Evolutionary conservation across 225 moss, liverwort and hornwort species (phyloP).

Genomic region (Neckera pumila): DNA sequence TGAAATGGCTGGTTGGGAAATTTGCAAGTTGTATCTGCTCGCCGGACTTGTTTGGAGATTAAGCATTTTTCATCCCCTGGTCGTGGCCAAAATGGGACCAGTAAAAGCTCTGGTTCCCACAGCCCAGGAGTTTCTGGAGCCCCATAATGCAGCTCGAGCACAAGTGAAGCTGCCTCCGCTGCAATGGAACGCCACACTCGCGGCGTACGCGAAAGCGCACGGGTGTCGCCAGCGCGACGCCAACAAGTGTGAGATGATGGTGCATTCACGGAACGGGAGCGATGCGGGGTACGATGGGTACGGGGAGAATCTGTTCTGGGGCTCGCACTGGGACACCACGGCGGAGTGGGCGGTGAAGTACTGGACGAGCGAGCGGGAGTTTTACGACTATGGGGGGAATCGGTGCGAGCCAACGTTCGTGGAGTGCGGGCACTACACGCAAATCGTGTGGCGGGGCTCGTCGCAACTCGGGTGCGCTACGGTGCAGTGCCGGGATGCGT

Average conservation of each 20-base stretch:
- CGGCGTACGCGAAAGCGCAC: not conserved
- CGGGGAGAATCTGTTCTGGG: slow-evolving; percentile 18
- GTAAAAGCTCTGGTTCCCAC: not conserved
- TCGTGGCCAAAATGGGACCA: not conserved
- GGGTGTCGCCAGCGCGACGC: not conserved
- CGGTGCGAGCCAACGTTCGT: not conserved
- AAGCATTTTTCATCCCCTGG: not conserved
- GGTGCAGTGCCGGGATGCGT: not conserved
- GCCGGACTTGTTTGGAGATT: not conserved
- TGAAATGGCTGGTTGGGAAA: not conserved
- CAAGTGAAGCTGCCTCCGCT: not conserved
- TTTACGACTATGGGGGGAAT: not conserved
- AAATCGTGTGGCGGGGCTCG: slow-evolving; percentile 12
- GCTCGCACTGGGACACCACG: not conserved
- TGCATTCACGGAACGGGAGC: not conserved
- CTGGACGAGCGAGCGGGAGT: not conserved
- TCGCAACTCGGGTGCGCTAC: slow-evolving; percentile 12
- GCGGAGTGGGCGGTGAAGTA: not conserved
- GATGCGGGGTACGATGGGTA: not conserved
- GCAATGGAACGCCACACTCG: not conserved
- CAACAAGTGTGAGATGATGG: not conserved
- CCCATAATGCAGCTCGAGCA: slow-evolving; percentile 1
- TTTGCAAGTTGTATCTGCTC: not conserved
- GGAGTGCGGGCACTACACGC: slow-evolving; percentile 8
- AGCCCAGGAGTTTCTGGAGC: not conserved